Percentiles rank a stretch among this genome's conserved stretches.
Evolutionary conservation across 805 yeast genomes (phyloP).

Genomic region (Kuraishia borneana): DNA sequence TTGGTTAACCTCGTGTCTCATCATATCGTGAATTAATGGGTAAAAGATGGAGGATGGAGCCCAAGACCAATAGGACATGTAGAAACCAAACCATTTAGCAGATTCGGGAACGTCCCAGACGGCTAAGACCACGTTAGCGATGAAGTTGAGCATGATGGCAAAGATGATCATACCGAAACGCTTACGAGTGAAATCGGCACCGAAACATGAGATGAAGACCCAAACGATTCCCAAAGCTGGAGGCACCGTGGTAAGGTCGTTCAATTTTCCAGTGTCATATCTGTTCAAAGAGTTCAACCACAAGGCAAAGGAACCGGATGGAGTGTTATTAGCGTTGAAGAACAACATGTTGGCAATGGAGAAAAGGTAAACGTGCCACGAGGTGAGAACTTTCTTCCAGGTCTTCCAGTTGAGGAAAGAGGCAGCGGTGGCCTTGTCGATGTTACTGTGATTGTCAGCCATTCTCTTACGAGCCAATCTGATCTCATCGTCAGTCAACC

Average conservation of each 20-base stretch:
- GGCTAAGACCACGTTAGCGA: slow-evolving; percentile 45
- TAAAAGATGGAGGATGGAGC: slow-evolving; percentile 53
- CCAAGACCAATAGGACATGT: slow-evolving; percentile 49
- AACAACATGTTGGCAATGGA: slow-evolving; percentile 24
- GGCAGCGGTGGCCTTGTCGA: slow-evolving; percentile 7
- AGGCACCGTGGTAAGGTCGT: slow-evolving; percentile 32
- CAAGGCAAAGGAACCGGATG: slow-evolving; percentile 27
- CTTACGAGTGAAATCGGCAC: slow-evolving; percentile 22
- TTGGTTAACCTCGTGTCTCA: slow-evolving; percentile 38
- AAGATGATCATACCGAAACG: slow-evolving; percentile 3
- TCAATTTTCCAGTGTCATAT: slow-evolving; percentile 19
- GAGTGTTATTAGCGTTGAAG: slow-evolving; percentile 29
- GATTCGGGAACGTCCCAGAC: slow-evolving; percentile 44
- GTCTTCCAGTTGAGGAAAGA: slow-evolving; percentile 16
- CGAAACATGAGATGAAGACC: slow-evolving; percentile 23
- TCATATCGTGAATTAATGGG: slow-evolving; percentile 47
- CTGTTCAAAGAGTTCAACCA: slow-evolving; percentile 20
- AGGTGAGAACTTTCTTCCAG: slow-evolving; percentile 24
- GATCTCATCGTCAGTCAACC: slow-evolving; percentile 45
- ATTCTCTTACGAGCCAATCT: slow-evolving; percentile 36
- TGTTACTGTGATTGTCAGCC: slow-evolving; percentile 20
- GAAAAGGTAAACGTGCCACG: slow-evolving; percentile 30
- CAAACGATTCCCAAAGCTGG: slow-evolving; percentile 31
- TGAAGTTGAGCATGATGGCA: slow-evolving; percentile 27
- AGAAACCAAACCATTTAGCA: slow-evolving; percentile 57